Conservation (phyloP, 1,284 basidiomycete species). For the Pseudozyma tsukubaensis region DNA sequence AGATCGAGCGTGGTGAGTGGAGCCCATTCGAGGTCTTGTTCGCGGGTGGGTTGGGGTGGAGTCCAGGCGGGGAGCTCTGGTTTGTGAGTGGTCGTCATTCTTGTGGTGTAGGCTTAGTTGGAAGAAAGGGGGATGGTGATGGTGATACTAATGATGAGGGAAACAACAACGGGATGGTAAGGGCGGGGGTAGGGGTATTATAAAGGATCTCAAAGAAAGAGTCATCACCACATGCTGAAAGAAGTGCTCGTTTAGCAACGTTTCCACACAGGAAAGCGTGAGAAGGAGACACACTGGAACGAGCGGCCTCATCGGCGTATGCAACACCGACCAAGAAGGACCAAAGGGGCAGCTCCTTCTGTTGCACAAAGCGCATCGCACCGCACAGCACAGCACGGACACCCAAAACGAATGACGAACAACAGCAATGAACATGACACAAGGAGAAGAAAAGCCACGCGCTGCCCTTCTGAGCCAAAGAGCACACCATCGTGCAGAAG, state of each 20-base stretch:
- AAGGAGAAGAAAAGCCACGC: background rate
- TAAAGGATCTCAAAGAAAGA: background rate
- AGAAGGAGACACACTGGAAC: constrained; percentile 4
- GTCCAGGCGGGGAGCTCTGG: constrained; percentile 54
- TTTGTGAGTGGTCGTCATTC: constrained; percentile 12
- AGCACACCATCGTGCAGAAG: background rate
- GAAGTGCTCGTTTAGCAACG: too few species aligned
- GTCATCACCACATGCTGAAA: too few species aligned
- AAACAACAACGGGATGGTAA: background rate
- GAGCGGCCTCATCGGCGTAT: constrained; percentile 9
- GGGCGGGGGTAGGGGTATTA: too few species aligned
- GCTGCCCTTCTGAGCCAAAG: background rate
- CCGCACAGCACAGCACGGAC: background rate
- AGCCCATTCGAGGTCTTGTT: constrained; percentile 65
- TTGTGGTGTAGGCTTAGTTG: background rate
- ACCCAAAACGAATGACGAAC: too few species aligned
- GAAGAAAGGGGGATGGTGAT: background rate
- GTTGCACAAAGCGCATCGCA: background rate
- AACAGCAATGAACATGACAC: background rate
- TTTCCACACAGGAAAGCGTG: background rate
- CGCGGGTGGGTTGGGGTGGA: constrained; percentile 54
- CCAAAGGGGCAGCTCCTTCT: too few species aligned
- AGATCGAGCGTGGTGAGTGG: constrained; percentile 65
- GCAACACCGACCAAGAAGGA: constrained; percentile 6
- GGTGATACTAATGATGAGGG: background rate